A percentile compares a stretch with the other conserved stretches of the same genome.
phyloP scores from a whole-genome alignment of 1,284 basidiomycete species.

The Cutaneotrichosporon dermatis region DNA sequence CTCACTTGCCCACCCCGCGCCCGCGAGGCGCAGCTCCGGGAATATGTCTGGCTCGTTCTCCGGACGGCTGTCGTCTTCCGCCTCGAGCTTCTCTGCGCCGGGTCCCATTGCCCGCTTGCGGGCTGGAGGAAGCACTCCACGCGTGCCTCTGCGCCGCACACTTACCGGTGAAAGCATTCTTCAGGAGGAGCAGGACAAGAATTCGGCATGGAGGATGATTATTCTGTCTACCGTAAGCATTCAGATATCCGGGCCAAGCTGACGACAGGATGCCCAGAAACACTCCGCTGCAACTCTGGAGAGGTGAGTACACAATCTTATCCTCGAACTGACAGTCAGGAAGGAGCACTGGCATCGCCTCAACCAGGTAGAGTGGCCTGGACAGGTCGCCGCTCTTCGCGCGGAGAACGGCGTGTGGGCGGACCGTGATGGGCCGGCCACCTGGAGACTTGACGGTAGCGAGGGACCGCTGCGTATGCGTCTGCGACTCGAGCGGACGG shows the following conservation, averaged over 20 bases:
- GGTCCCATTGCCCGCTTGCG: not conserved
- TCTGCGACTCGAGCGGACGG: slow-evolving; percentile 38
- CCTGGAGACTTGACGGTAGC: slow-evolving; percentile 79
- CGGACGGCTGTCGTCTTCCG: not conserved
- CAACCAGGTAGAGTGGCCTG: slow-evolving; percentile 46
- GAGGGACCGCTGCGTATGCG: slow-evolving; percentile 76
- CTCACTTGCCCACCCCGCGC: not conserved
- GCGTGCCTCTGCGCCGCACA: slow-evolving; percentile 36
- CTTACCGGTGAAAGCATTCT: slow-evolving; percentile 44
- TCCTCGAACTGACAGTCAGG: not conserved
- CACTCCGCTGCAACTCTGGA: slow-evolving; percentile 43
- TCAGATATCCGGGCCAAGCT: not conserved
- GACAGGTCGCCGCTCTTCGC: slow-evolving; percentile 34
- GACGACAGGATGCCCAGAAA: slow-evolving; percentile 33
- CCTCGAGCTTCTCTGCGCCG: not conserved
- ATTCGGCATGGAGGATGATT: slow-evolving; percentile 48
- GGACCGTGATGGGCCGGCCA: slow-evolving; percentile 49
- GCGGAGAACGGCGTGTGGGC: slow-evolving; percentile 75
- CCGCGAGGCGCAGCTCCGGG: not conserved
- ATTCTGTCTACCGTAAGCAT: slow-evolving; percentile 41
- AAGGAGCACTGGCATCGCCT: slow-evolving; percentile 48
- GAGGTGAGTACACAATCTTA: slow-evolving; percentile 18
- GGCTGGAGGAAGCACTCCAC: not conserved
- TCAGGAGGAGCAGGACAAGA: slow-evolving; percentile 47
- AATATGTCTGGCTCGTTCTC: not conserved